A percentile compares a stretch with the other conserved stretches of the same genome.
These are phyloP conservation scores for Xerocomellus intermedius DNA, from an alignment of 768 basidiomycete species.

Conservation along the genomic window DNA sequence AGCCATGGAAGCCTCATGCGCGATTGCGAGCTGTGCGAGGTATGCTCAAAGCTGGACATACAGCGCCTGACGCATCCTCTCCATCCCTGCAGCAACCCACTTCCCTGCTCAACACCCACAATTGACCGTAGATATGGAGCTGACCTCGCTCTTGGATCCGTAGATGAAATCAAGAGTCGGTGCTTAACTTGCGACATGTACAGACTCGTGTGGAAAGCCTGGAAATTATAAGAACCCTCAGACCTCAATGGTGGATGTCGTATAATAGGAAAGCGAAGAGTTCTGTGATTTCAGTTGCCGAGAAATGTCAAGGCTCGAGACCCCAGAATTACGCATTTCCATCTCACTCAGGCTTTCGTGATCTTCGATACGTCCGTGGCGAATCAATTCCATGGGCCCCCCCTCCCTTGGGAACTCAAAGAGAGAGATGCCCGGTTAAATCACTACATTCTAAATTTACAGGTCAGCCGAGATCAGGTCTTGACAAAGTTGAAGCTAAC, in stretches of 20 bases:
- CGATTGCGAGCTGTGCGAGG: constrained; percentile 1
- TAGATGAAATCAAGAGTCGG: constrained; percentile 14
- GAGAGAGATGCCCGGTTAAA: not conserved
- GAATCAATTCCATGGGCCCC: not conserved
- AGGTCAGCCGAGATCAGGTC: not conserved
- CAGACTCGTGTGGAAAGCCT: constrained; percentile 9
- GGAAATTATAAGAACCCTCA: constrained; percentile 9
- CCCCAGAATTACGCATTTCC: constrained; percentile 10
- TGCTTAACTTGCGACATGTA: constrained; percentile 11
- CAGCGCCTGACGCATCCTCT: not conserved
- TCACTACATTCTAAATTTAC: constrained; percentile 9
- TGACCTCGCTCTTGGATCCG: constrained; percentile 4
- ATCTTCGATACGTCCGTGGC: not conserved
- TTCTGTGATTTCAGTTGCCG: constrained; percentile 12
- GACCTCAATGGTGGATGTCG: constrained; percentile 6
- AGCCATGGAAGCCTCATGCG: not conserved
- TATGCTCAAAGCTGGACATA: constrained; percentile 5
- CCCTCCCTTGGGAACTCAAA: constrained; percentile 13
- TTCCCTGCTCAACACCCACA: constrained; percentile 2
- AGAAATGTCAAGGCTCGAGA: not conserved
- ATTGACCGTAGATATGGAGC: not conserved
- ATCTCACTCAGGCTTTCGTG: constrained; percentile 7
- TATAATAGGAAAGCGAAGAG: not conserved
- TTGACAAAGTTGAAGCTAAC: not conserved
- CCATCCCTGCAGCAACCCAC: constrained; percentile 1